These are phyloP conservation scores for Xylona heveae DNA, from an alignment of 495 filamentous ascomycete genomes.

Conservation along the genomic window DNA sequence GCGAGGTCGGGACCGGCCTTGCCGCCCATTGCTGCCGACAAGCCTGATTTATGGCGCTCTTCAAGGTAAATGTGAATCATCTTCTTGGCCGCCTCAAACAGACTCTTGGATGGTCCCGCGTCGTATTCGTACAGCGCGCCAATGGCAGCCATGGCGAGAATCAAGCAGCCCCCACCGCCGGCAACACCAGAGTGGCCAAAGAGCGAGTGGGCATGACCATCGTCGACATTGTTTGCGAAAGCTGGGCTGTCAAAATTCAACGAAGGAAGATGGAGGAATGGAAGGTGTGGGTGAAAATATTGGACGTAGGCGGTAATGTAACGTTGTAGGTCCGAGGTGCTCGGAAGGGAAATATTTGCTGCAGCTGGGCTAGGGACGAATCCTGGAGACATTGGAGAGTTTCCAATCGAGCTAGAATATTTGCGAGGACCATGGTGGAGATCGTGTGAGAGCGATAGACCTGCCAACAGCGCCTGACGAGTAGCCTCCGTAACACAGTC, in stretches of 20 bases:
- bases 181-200: slow-evolving; percentile 41
- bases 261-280: slow-evolving; percentile 83
- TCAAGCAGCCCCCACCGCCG: slow-evolving; percentile 73
- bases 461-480: slow-evolving; percentile 63
- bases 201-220: slow-evolving; percentile 21
- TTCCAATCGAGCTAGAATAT: slow-evolving; percentile 52
- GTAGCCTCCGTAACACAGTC: slow-evolving; percentile 89
- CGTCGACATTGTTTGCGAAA: slow-evolving; percentile 30
- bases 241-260: slow-evolving; percentile 71
- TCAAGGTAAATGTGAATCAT: slow-evolving; percentile 90
- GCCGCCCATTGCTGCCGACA: slow-evolving; percentile 56
- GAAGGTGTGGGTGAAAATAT: slow-evolving; percentile 87
- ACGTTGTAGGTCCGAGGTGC: slow-evolving; percentile 78
- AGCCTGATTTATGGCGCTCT: slow-evolving; percentile 64
- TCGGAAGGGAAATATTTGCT: slow-evolving; percentile 37
- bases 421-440: slow-evolving; percentile 44
- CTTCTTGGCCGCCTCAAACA: slow-evolving; percentile 86
- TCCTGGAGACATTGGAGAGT: slow-evolving; percentile 37
- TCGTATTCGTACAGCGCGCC: slow-evolving; percentile 91
- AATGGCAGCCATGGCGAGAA: slow-evolving; percentile 90
- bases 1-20: slow-evolving; percentile 39
- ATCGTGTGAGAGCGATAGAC: slow-evolving; percentile 53
- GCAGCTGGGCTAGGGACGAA: slow-evolving; percentile 22
- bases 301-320: slow-evolving; percentile 82
- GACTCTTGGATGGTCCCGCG: slow-evolving; percentile 50